Base-by-base conservation (phyloP, 768 basidiomycete genomes). In the Coprinopsis strossmayeri region DNA sequence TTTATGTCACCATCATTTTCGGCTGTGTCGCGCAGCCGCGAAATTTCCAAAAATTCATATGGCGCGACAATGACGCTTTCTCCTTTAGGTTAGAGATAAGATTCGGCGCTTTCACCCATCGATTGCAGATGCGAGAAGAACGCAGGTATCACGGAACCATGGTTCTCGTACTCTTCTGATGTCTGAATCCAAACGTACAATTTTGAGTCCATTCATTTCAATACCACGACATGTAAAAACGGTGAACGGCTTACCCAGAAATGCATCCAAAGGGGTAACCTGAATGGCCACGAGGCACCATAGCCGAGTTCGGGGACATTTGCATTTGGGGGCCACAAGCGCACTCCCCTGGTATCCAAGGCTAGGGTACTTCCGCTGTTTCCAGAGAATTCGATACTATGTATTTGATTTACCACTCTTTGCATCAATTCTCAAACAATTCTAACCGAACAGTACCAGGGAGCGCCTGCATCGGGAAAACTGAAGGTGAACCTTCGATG, bases 1-100 rank as follows among this genome's bases (percentile, higher is more conserved):
- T 52, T 52, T 52, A 46, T 52, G 51, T 52, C 51, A 52, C 51
- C 37, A 52, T 48, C 51, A 52, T 21, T 43, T 17, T 23, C 28
- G 47, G 42, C n/a, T 32, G 43, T 48, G 51, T 41, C 46, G 28
- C 46, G 39, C 25, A 18, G 34, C 39, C 34, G 10, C n/a, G 12
- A 15, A 38, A 34, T 39, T 34, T 43, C 40, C 35, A 30, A 32
- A 45, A 24, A 13, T 38, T 38, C 28, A 50, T 45, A 51, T 51
- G 50, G 50, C 35, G 39, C 46, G n/a, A 52, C 39, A 47, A 48
- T 48, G 51, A 21, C 20, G 34, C 21, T 34, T 30, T 40, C 27
- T 37, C 5, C 4, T 28, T 13, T 23, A 46, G 34, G 5, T 42
- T 20, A 39, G n/a, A 26, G 46, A 47, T 39, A 35, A 47, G 32